These are phyloP conservation scores for Phellopilus nigrolimitatus DNA, from an alignment of 1,284 basidiomycete genomes.

Conservation along the genomic window DNA sequence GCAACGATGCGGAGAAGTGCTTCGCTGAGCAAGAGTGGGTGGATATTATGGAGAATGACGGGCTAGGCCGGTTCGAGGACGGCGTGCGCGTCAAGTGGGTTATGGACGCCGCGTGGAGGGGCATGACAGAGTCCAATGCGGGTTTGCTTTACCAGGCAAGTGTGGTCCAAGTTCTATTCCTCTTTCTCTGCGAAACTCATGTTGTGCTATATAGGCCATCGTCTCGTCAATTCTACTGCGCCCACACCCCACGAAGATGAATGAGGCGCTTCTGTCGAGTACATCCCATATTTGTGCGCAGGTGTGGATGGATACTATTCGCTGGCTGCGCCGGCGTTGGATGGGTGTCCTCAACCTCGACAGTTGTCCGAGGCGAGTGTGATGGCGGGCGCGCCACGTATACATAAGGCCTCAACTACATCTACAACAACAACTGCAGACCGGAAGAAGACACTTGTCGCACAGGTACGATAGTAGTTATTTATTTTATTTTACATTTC, in stretches of 20 bases:
- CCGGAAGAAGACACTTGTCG: too few relatives aligned
- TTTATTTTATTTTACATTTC: too few relatives aligned
- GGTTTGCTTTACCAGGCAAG: too few relatives aligned
- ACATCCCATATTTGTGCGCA: slow-evolving; percentile 61
- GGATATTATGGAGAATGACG: slow-evolving; percentile 65
- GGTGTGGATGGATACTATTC: slow-evolving; percentile 57
- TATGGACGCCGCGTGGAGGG: too few relatives aligned
- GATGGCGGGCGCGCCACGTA: too few relatives aligned
- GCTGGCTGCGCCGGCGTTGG: too few relatives aligned
- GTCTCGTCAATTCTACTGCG: slow-evolving; percentile 71
- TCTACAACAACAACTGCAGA: too few relatives aligned
- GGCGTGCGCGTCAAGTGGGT: slow-evolving; percentile 66
- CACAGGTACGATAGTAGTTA: too few relatives aligned
- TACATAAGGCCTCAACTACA: too few relatives aligned
- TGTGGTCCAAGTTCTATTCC: slow-evolving; percentile 24
- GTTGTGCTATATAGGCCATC: slow-evolving; percentile 46
- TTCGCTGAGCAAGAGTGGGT: slow-evolving; percentile 68
- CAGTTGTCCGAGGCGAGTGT: too few relatives aligned
- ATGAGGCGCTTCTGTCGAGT: slow-evolving; percentile 54
- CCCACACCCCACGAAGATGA: slow-evolving; percentile 54
- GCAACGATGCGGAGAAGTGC: too few relatives aligned
- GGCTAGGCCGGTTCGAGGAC: slow-evolving; percentile 62
- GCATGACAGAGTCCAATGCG: too few relatives aligned
- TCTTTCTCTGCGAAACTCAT: slow-evolving; percentile 9
- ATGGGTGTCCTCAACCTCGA: slow-evolving; percentile 44